Evolutionary conservation across 352 stramenopile genomes (phyloP).

Genomic region (Phytophthora cactorum): DNA sequence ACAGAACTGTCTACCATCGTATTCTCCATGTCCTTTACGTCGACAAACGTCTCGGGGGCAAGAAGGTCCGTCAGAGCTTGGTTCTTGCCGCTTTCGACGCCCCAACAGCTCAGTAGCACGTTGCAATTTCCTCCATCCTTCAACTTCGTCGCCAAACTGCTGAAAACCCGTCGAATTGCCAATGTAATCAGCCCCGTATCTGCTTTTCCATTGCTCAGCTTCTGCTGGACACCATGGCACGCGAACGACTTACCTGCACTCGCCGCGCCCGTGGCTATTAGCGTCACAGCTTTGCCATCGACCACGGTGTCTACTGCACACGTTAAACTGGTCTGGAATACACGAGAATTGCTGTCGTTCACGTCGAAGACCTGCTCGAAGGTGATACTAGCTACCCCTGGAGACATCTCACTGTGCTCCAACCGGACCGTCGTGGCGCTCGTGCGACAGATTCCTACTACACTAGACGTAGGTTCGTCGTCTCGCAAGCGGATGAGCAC

Average conservation of each 20-base stretch:
- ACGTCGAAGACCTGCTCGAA: slow-evolving; percentile 79
- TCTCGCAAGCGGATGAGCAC: slow-evolving; percentile 59
- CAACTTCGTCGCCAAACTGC: slow-evolving; percentile 19
- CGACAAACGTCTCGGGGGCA: background rate
- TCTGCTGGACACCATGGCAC: slow-evolving; percentile 55
- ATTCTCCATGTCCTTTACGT: slow-evolving; percentile 12
- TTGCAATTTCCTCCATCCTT: slow-evolving; percentile 7
- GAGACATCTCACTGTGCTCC: slow-evolving; percentile 81
- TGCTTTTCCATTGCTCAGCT: slow-evolving; percentile 12
- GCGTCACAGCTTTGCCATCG: slow-evolving; percentile 40
- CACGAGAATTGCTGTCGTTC: slow-evolving; percentile 35
- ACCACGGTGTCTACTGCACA: slow-evolving; percentile 31
- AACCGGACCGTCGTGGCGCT: slow-evolving; percentile 68
- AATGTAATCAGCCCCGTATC: slow-evolving; percentile 41
- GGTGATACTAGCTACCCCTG: slow-evolving; percentile 74
- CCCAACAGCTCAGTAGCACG: slow-evolving; percentile 37
- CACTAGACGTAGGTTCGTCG: background rate
- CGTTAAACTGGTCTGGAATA: slow-evolving; percentile 58
- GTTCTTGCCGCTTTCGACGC: slow-evolving; percentile 8
- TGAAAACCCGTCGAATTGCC: slow-evolving; percentile 45
- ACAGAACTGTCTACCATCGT: slow-evolving; percentile 36
- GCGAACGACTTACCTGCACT: slow-evolving; percentile 64
- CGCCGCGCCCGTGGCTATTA: slow-evolving; percentile 56
- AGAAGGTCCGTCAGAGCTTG: slow-evolving; percentile 28
- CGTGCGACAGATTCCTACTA: slow-evolving; percentile 55